Base-by-base conservation (phyloP, 352 stramenopile species). In the Pythium insidiosum region DNA sequence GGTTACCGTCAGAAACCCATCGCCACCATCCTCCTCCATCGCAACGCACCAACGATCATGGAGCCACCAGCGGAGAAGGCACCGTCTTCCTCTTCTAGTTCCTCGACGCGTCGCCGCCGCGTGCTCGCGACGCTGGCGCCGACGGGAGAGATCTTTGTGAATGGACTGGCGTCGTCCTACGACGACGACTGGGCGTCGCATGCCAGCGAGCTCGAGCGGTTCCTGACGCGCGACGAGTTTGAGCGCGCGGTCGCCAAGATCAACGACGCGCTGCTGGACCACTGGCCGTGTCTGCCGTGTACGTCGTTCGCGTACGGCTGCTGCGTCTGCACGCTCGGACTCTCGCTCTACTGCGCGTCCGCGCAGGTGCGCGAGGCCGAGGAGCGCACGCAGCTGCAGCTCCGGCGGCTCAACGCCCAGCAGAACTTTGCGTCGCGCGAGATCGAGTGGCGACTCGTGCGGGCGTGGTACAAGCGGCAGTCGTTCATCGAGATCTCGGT, bases 241-340 rank as follows among this genome's bases (percentile, higher is more conserved):
- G 45, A 63, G 20, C 53, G 63, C 36, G 76, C 65, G 19, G 51
- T 90, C 30, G 56, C 46, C 33, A 83, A 76, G 48, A 78, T 93
- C 53, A 93, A 93, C 52, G 74, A 89, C 53, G 81, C 81, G 25
- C 58, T 93, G 19, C 36, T 73, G 43, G 81, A 93, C 55, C 75
- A 89, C 51, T 93, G 81, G 81, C 81, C 81, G 12, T 93, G 81
- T 54, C 33, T 93, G 46, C 81, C 81, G 5, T 88, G 71, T 61
- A 84, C 74, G 45, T 66, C 77, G 6, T 87, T 90, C 25, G 75
- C 66, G 12, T 90, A 88, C 55, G 75, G 75, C 23, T 93, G 81
- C 58, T 93, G 81, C 53, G 38, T 90, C 20, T 93, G 81, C 58
- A 89, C 81, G 23, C 51, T 86, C 15, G 81, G 81, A 0, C 50